Evolutionary conservation across 108 stramenopile species (phyloP), one percentile per base, ranked within the genome.

Genomic region (Fragilariopsis cylindrus): DNA sequence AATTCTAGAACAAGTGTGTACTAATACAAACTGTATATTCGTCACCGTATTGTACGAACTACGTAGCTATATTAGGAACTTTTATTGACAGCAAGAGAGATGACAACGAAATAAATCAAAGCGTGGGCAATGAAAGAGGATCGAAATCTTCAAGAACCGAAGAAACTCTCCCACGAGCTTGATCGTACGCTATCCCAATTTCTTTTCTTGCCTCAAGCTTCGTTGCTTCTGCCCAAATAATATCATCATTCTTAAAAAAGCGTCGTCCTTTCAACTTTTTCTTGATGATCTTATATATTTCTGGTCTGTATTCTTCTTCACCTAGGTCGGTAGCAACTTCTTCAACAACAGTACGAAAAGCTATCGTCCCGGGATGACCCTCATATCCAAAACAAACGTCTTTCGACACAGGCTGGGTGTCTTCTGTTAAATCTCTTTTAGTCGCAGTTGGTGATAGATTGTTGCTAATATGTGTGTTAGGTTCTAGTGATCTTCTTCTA

Each of bases 341-440:
- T 39, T 54, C 30, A 1, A 74, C 72, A 4, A 41, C 60, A 12
- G 44, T 62, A 12, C 58, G 57, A 18, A 79, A 60, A 12, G 47
- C 57, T 30, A 63, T 45, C 8, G 72, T 74, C 5, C 78, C 78
- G 5, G 56, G 49, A 40, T 73, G 72, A 21, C 18, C 60, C 13
- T 53, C 15, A 15, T 46, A 3, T 40, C 73, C 66, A 42, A 79
- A 74, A 60, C 78, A 74, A 62, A 79, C 54, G 58, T 73, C 72
- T 11, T 60, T 45, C 13, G 65, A 30, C 16, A 39, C 43, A 11
- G 78, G 78, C 7, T 52, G 11, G 4, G 44, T 4, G 3, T 30
- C 30, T 30, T 16, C 15, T 41, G 40, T 44, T 8, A 1, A 42
- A 19, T 72, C 60, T 9, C 2, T 30, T 16, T 56, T 42, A 58